Conservation (phyloP, 1,139 yeast species). For the Geotrichum siamense region DNA sequence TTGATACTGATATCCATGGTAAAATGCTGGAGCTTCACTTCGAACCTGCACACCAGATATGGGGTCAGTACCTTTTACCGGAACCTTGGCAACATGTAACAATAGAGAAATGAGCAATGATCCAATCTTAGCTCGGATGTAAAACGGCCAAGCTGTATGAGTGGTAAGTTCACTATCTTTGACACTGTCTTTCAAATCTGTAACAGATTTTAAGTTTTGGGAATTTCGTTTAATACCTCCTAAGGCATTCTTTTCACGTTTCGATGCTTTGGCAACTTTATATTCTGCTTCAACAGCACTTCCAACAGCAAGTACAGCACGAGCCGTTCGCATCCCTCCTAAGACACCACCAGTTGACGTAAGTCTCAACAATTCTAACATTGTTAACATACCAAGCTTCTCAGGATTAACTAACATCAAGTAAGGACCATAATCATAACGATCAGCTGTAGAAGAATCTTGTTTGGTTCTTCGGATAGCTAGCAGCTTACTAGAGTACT, state of each 20-base stretch:
- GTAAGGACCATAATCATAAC: slow-evolving; percentile 73
- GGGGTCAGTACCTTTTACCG: slow-evolving; percentile 73
- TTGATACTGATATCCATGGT: slow-evolving; percentile 76
- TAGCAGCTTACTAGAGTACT: slow-evolving; percentile 21
- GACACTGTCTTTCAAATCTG: slow-evolving; percentile 21
- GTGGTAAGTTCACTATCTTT: slow-evolving; percentile 27
- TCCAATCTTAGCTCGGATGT: slow-evolving; percentile 72
- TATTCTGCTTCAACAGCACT: slow-evolving; percentile 80
- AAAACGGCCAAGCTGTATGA: slow-evolving; percentile 53
- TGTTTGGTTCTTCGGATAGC: slow-evolving; percentile 4
- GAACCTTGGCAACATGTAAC: slow-evolving; percentile 74
- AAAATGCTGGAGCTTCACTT: slow-evolving; percentile 85
- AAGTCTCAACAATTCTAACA: slow-evolving; percentile 69
- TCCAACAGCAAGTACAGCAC: slow-evolving; percentile 77
- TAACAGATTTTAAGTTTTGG: slow-evolving; percentile 13
- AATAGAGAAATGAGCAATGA: slow-evolving; percentile 68
- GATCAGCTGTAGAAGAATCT: slow-evolving; percentile 23
- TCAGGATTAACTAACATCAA: slow-evolving; percentile 64
- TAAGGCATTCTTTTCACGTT: slow-evolving; percentile 45
- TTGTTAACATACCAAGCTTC: slow-evolving; percentile 75
- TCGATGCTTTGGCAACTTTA: slow-evolving; percentile 48
- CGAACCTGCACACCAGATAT: slow-evolving; percentile 55
- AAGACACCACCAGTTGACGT: slow-evolving; percentile 68
- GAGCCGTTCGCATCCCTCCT: slow-evolving; percentile 83
- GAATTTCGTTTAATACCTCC: slow-evolving; percentile 22